Conservation (phyloP, 169 alveolate species). For the Perkinsus marinus region DNA sequence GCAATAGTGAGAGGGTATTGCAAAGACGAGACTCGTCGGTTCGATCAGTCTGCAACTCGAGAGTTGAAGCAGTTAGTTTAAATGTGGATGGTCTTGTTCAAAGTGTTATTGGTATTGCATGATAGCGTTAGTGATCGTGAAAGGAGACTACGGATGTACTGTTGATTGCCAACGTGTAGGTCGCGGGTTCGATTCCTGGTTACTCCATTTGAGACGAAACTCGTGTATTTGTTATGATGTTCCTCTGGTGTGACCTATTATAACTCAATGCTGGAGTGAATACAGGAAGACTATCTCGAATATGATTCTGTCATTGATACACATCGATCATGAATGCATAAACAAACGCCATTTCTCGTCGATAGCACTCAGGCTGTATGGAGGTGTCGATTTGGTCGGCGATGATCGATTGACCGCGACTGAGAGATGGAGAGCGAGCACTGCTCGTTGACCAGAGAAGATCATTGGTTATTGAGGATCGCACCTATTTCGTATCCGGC, state of each 20-base stretch:
- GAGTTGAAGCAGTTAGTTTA: no score
- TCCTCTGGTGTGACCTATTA: no score
- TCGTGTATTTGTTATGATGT: no score
- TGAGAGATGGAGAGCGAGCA: neutral
- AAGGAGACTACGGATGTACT: neutral
- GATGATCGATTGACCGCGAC: neutral
- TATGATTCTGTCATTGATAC: no score
- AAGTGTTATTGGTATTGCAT: neutral
- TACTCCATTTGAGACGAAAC: no score
- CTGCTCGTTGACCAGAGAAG: neutral
- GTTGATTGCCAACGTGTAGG: neutral
- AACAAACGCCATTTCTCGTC: neutral
- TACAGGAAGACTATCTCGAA: no score
- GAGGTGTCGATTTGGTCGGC: neutral
- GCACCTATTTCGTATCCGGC: neutral
- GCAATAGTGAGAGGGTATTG: no score
- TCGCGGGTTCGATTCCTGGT: neutral
- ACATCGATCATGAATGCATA: neutral
- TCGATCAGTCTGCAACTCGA: no score
- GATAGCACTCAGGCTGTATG: neutral
- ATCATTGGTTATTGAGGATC: neutral
- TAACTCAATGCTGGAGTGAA: no score
- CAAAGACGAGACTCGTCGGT: no score
- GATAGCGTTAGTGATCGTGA: neutral
- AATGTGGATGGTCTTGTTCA: neutral